A percentile compares a stretch with the other conserved stretches of the same genome.
Evolutionary conservation across 176 grass and related monocot genomes (phyloP).

Genomic region (Cymbopogon citratus): DNA sequence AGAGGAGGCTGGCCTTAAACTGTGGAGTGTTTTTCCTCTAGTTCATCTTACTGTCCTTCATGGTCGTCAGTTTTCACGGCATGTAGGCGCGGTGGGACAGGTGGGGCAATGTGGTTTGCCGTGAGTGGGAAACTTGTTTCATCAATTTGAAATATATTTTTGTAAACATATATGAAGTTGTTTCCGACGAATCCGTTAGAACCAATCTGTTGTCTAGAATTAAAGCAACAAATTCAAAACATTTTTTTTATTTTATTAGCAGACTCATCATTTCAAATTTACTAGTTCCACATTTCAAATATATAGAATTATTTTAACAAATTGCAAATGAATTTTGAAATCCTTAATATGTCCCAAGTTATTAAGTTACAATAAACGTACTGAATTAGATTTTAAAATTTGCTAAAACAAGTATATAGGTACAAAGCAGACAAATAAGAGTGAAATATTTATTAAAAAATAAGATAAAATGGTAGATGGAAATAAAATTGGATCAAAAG

Average conservation of each 20-base stretch:
- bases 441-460: neutral
- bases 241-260: neutral
- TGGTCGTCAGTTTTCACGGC: slow-evolving; percentile 11
- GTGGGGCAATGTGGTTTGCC: neutral
- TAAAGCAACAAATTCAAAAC: neutral
- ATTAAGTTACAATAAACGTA: neutral
- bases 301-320: neutral
- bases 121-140: neutral
- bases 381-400: neutral
- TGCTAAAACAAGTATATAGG: neutral
- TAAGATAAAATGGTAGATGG: neutral
- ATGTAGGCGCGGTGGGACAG: neutral
- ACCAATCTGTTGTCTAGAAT: neutral
- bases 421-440: neutral
- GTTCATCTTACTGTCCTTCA: neutral
- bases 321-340: neutral
- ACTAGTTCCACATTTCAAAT: neutral
- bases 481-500: neutral
- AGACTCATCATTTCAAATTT: neutral
- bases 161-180: neutral
- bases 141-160: neutral
- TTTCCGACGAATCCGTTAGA: neutral
- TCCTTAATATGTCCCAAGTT: neutral
- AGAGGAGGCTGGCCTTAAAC: slow-evolving; percentile 27
- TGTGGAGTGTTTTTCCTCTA: neutral